These are phyloP conservation scores for Cordyceps cicadae DNA, from an alignment of 2,329 filamentous ascomycete genomes.

Conservation along the genomic window DNA sequence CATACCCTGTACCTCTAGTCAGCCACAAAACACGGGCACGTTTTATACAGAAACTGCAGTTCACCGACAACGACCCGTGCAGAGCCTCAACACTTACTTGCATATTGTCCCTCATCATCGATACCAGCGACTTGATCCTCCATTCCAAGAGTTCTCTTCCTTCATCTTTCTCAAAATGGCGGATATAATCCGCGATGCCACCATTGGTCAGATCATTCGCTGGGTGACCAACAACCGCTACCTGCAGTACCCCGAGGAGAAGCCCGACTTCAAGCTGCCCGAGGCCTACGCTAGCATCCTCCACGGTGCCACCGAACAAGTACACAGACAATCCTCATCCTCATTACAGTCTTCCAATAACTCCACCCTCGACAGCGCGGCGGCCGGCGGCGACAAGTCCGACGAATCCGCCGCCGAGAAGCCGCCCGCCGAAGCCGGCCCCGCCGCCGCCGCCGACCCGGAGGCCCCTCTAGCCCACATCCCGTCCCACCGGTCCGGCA, in stretches of 20 bases:
- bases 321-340: conserved; percentile 8
- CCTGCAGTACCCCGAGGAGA: conserved; percentile 53
- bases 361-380: neutral
- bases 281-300: conserved; percentile 28
- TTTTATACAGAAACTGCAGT: neutral
- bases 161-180: conserved; percentile 18
- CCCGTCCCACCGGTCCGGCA: conserved; percentile 1
- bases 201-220: conserved; percentile 51
- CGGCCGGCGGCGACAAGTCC: neutral
- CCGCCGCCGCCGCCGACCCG: neutral
- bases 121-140: neutral
- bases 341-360: neutral
- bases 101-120: neutral
- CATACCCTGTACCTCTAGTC: neutral
- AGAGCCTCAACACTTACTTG: no score
- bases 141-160: no score
- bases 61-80: no score
- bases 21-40: no score
- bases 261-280: conserved; percentile 44
- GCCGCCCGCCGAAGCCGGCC: neutral
- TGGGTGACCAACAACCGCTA: conserved; percentile 42
- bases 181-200: conserved; percentile 43
- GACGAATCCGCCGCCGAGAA: neutral
- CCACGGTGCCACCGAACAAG: conserved; percentile 21
- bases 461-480: neutral